Evolutionary conservation across 306 rosid genomes (phyloP), one percentile per base, ranked within the genome.

Genomic region (Cucumis sativus): DNA sequence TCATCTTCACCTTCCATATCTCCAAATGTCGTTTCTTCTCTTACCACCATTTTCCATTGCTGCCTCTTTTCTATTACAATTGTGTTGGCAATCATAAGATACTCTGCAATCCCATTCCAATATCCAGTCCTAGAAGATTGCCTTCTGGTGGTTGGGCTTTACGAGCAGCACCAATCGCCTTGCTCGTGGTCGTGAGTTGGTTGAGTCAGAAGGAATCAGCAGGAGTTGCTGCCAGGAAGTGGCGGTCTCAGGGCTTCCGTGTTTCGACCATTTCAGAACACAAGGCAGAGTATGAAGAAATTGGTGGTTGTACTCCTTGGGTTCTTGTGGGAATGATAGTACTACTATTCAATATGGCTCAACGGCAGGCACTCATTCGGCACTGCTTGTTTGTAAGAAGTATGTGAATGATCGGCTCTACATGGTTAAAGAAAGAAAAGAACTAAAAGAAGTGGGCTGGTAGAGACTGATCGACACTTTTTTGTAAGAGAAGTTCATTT

Each of bases 1-100:
- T 71, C 76, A 15, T 71, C 60, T 23, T 49, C 39, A 71, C 60
- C 59, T 25, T 71, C 40, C 76, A 71, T 23, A 9, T 47, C 15
- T 43, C 76, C 12, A 23, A 40, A 71, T 47, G 60, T 49, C 60
- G 76, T 71, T 71, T 49, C 76, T 69, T 69, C 75, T 71, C 76
- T 8, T 8, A 49, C 41, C 51, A 14, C 40, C 60, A 21, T 47
- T 28, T 28, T 49, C 4, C 58, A 1, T 23, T 15, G 41, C 40
- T 41, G 25, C 2, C 74, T 41, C 35, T 20, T 1, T 71, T 3
- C 60, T 71, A 47, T 57, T 6, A 45, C 76, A 13, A 23, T 25
- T 49, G 76, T 45, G 23, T n/a, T 49, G 41, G 25, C 76, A 40
- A 28, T 49, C 16, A 1, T 14, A 25, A 23, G 21, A 1, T 52